Evolutionary conservation across 2,329 filamentous ascomycete species (phyloP).

Genomic region (Cercospora berteroae): DNA sequence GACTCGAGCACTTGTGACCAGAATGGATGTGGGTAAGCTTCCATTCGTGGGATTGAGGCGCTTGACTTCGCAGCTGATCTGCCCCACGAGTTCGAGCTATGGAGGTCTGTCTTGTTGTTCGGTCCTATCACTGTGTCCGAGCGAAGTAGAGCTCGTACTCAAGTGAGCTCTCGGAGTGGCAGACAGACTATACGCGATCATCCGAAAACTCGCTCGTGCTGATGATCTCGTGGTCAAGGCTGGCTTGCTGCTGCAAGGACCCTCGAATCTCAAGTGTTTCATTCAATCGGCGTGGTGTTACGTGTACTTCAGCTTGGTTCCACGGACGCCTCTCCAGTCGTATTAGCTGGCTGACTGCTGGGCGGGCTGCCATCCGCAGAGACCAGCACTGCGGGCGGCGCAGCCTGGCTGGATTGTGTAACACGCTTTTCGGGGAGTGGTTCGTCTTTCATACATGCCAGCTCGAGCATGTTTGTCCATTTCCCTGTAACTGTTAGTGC

Average conservation of each 20-base stretch:
- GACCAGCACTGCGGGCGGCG: slow-evolving; percentile 31
- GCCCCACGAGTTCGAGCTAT: background rate
- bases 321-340: background rate
- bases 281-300: background rate
- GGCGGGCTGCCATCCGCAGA: slow-evolving; percentile 26
- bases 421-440: slow-evolving; percentile 51
- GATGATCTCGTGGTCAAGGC: background rate
- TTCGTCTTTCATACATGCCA: slow-evolving; percentile 93
- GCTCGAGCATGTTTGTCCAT: slow-evolving; percentile 98
- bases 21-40: background rate
- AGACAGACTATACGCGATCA: background rate
- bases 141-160: background rate
- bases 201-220: background rate
- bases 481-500: slow-evolving; percentile 66
- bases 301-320: slow-evolving; percentile 10
- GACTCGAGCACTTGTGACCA: background rate
- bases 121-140: background rate
- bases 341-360: slow-evolving; percentile 8
- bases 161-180: background rate
- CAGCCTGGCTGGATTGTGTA: slow-evolving; percentile 14
- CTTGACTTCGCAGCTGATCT: background rate
- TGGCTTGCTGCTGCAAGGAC: background rate
- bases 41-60: background rate
- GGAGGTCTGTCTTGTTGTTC: background rate
- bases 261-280: background rate